Evolutionary conservation across 768 basidiomycete genomes (phyloP).

Genomic region (Auricularia heimuer): DNA sequence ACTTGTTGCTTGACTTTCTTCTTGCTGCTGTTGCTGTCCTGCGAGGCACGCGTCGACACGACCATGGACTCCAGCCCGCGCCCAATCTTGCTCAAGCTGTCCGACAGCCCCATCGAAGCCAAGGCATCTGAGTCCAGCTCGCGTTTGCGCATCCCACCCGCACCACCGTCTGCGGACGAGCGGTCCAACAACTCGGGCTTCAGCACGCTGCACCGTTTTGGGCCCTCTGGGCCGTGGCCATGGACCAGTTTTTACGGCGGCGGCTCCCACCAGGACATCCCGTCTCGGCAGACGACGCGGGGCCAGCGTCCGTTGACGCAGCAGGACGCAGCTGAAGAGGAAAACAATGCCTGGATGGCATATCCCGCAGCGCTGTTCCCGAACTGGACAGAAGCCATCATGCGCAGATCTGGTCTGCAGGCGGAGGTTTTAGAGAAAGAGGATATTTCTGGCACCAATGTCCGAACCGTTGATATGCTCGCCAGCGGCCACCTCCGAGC

Average conservation of each 20-base stretch:
- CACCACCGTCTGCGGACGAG: neutral
- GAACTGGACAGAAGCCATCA: slow-evolving; percentile 44
- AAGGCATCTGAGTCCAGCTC: neutral
- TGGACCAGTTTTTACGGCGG: slow-evolving; percentile 31
- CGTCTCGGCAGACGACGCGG: neutral
- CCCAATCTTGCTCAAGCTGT: neutral
- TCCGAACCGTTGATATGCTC: neutral
- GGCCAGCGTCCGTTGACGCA: neutral
- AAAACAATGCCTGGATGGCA: slow-evolving; percentile 17
- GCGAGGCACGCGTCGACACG: neutral
- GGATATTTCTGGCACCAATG: neutral
- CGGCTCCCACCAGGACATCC: slow-evolving; percentile 3
- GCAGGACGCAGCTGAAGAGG: neutral
- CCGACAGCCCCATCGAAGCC: neutral
- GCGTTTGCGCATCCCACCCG: neutral
- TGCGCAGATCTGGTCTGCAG: slow-evolving; percentile 25
- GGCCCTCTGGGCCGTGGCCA: slow-evolving; percentile 34
- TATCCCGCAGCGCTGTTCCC: slow-evolving; percentile 47
- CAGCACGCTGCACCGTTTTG: slow-evolving; percentile 2
- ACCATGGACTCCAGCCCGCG: neutral
- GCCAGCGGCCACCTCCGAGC: neutral
- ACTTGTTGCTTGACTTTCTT: no score
- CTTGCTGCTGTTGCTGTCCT: no score
- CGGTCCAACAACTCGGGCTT: neutral
- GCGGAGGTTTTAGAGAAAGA: slow-evolving; percentile 16